phyloP scores from a whole-genome alignment of 2,329 filamentous ascomycete genomes.

The Fusarium sp. region DNA sequence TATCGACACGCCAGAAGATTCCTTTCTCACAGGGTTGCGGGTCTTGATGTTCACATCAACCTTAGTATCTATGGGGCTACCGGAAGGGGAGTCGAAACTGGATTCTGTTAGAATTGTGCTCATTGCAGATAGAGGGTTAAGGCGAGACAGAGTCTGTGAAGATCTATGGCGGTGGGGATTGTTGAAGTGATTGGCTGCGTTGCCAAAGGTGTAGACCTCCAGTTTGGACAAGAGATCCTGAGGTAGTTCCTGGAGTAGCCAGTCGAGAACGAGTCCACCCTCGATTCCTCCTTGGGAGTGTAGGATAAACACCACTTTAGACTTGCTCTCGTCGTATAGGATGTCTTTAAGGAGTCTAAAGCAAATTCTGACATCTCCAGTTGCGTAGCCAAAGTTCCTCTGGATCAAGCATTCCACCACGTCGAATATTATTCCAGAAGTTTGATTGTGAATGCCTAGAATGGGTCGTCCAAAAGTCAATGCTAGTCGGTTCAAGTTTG shows the following conservation, averaged over 20 bases:
- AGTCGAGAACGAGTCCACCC: constrained; percentile 78
- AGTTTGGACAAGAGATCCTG: constrained; percentile 74
- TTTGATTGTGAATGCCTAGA: constrained; percentile 80
- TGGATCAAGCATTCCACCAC: constrained; percentile 82
- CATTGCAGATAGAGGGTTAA: constrained; percentile 52
- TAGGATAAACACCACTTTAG: constrained; percentile 78
- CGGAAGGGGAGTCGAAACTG: constrained; percentile 45
- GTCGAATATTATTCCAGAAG: constrained; percentile 80
- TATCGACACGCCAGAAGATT: constrained; percentile 49
- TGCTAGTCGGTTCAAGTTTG: constrained; percentile 77
- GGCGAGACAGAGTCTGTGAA: constrained; percentile 55
- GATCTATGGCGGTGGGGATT: constrained; percentile 71
- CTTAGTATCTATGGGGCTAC: constrained; percentile 38
- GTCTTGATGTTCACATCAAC: constrained; percentile 27
- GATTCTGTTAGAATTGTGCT: constrained; percentile 54
- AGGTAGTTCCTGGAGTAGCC: constrained; percentile 78
- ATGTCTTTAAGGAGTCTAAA: constrained; percentile 71
- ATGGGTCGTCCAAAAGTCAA: constrained; percentile 78
- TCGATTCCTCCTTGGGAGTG: constrained; percentile 85
- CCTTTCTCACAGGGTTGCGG: constrained; percentile 32
- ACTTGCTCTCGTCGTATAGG: constrained; percentile 70
- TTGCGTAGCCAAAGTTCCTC: constrained; percentile 79
- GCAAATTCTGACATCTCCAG: constrained; percentile 72
- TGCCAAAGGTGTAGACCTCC: constrained; percentile 83
- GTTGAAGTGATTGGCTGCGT: constrained; percentile 84